Evolutionary conservation across 352 stramenopile species (phyloP), one percentile per base, ranked within the genome.

Genomic region (Phytophthora sojae): DNA sequence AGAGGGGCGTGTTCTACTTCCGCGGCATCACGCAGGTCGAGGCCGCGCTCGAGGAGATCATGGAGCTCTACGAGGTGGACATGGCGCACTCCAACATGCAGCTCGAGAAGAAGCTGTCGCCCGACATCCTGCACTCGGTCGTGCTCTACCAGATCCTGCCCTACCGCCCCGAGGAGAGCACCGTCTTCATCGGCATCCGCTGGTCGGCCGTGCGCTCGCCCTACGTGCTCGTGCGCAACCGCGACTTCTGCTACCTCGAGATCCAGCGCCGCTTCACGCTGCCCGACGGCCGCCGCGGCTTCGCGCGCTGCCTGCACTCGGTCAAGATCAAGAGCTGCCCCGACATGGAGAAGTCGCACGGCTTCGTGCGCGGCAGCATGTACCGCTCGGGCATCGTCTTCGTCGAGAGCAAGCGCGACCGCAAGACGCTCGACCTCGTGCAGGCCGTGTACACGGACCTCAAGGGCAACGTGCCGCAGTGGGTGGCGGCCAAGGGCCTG

Each of bases 241-340:
- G 87, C 42, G 87, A 94, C 67, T 93, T 83, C 47, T 94, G 87
- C 72, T 90, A 86, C 71, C 57, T 94, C 45, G 89, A 96, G 64
- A 88, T 91, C 73, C 84, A 92, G 64, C 81, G 83, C n/a, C 80
- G 76, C 8, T 92, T 92, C 53, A 84, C 73, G 35, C 74, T 93
- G 1, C 59, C 80, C 0, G 81, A 93, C 57, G 86, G 83, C 3
- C 72, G 85, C 0, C 67, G 74, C 17, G 89, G 89, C 17, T 96
- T 93, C 55, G 84, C 79, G 47, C 84, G 86, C 0, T 96, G 89
- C 64, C 68, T 90, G 42, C 89, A 96, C 70, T 95, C 87, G 29
- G 88, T 96, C 57, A 96, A 94, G 69, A 95, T 96, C 68, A 90
- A 92, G 65, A 91, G 77, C 59, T 96, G 89, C 17, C 85, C 85